These are phyloP conservation scores for Ascocoryne sarcoides DNA, from an alignment of 2,329 filamentous ascomycete genomes.

Conservation along the genomic window DNA sequence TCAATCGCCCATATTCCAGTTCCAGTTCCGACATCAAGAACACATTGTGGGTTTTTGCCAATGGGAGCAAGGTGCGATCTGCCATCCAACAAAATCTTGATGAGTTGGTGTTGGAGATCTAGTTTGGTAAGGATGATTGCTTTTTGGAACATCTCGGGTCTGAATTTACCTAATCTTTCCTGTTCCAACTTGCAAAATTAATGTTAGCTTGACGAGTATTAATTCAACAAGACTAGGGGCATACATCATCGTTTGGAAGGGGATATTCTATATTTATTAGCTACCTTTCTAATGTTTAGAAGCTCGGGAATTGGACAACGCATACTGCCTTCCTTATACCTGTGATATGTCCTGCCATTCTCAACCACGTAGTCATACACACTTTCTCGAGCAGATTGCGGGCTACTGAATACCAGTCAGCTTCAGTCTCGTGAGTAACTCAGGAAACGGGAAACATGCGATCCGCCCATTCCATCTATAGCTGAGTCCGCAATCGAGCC, in stretches of 20 bases:
- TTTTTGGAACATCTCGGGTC: neutral
- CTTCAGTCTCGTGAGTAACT: neutral
- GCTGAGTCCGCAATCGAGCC: neutral
- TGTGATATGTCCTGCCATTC: conserved; percentile 40
- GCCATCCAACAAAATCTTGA: conserved; percentile 14
- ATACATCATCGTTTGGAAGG: conserved; percentile 20
- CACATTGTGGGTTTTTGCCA: conserved; percentile 7
- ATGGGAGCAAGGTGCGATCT: conserved; percentile 11
- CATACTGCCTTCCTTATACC: conserved; percentile 32
- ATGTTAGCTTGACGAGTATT: neutral
- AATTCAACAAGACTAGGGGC: neutral
- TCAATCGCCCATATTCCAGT: conserved; percentile 35
- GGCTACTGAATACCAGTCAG: neutral
- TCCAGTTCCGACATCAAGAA: conserved; percentile 34
- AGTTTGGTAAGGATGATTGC: neutral
- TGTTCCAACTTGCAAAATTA: conserved; percentile 3
- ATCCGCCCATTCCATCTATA: neutral
- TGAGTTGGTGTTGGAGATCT: conserved; percentile 25
- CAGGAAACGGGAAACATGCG: neutral
- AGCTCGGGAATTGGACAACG: neutral
- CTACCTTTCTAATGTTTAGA: neutral
- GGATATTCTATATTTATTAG: conserved; percentile 16
- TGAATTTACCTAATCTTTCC: conserved; percentile 9
- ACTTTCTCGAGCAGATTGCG: conserved; percentile 33
- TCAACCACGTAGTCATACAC: conserved; percentile 38